A percentile compares a stretch with the other conserved stretches of the same genome.
Conservation (phyloP, 805 yeast genomes). For the Lipomyces mesembrius region DNA sequence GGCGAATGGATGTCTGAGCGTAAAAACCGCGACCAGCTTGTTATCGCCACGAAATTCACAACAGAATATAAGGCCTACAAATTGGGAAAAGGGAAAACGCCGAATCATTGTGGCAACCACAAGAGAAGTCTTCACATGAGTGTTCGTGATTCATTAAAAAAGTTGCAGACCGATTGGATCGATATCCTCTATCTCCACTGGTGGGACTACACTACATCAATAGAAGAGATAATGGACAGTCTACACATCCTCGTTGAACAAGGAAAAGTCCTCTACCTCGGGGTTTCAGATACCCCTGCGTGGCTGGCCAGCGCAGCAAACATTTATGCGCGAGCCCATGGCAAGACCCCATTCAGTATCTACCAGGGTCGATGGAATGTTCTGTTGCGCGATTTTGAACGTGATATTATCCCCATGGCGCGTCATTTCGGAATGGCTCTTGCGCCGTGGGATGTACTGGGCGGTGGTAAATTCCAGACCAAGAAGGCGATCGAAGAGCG, state of each 20-base stretch:
- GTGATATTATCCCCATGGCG: constrained; percentile 42
- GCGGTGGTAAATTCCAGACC: constrained; percentile 39
- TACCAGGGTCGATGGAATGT: constrained; percentile 41
- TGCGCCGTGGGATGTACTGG: constrained; percentile 41
- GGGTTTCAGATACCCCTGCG: constrained; percentile 41
- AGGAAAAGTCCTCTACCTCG: constrained; percentile 40
- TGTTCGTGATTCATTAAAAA: constrained; percentile 10
- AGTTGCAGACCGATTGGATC: constrained; percentile 40
- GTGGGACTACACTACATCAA: constrained; percentile 41
- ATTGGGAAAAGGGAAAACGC: constrained; percentile 9
- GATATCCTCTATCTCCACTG: constrained; percentile 40
- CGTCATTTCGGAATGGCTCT: constrained; percentile 41
- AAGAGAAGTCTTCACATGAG: constrained; percentile 8
- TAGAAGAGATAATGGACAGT: constrained; percentile 39
- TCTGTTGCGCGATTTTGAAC: constrained; percentile 38
- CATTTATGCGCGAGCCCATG: constrained; percentile 37
- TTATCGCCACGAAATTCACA: constrained; percentile 47
- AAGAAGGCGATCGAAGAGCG: constrained; percentile 36
- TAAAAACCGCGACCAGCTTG: constrained; percentile 38
- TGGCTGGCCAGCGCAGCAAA: constrained; percentile 36
- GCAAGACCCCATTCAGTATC: constrained; percentile 39
- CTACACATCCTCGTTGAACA: constrained; percentile 22
- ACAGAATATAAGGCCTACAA: background rate
- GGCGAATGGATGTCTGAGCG: constrained; percentile 42
- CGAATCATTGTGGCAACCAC: constrained; percentile 14